Evolutionary conservation across 2,329 filamentous ascomycete species (phyloP).

Genomic region (Penicillium crustosum): DNA sequence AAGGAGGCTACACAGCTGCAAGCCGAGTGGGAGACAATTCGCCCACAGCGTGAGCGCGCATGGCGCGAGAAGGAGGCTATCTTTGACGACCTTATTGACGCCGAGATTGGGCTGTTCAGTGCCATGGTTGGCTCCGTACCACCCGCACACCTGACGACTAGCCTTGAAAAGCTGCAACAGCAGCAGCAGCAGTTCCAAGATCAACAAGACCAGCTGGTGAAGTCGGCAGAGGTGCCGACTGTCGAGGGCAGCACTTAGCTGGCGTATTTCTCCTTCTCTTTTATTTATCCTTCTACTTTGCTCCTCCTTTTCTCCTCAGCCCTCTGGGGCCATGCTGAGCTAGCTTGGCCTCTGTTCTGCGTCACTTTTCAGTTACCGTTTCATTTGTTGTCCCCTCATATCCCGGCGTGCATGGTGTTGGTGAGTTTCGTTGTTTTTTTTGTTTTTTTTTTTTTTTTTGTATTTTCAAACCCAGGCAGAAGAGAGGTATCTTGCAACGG

Average conservation of each 20-base stretch:
- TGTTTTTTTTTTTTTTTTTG: background rate
- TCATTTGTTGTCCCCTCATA: background rate
- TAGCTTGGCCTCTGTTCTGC: background rate
- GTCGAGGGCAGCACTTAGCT: slow-evolving; percentile 10
- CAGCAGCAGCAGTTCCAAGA: slow-evolving; percentile 24
- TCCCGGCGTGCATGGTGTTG: slow-evolving; percentile 8
- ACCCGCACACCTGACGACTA: slow-evolving; percentile 17
- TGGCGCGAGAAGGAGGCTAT: slow-evolving; percentile 47
- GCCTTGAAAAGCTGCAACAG: slow-evolving; percentile 25
- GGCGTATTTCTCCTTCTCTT: background rate
- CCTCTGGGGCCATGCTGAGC: background rate
- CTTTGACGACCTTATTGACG: slow-evolving; percentile 46
- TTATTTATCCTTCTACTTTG: background rate
- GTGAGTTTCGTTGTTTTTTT: background rate
- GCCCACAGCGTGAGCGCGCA: slow-evolving; percentile 38
- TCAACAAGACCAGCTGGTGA: slow-evolving; percentile 22
- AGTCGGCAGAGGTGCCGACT: slow-evolving; percentile 12
- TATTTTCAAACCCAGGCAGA: background rate
- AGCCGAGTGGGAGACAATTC: slow-evolving; percentile 41
- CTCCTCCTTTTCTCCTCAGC: background rate
- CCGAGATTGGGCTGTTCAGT: slow-evolving; percentile 40
- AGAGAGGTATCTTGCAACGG: slow-evolving; percentile 7
- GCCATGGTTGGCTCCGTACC: slow-evolving; percentile 22
- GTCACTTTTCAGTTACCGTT: background rate
- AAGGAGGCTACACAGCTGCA: slow-evolving; percentile 43